These are phyloP conservation scores for Nigrograna mackinnonii DNA, from an alignment of 2,329 filamentous ascomycete genomes.

Conservation along the genomic window DNA sequence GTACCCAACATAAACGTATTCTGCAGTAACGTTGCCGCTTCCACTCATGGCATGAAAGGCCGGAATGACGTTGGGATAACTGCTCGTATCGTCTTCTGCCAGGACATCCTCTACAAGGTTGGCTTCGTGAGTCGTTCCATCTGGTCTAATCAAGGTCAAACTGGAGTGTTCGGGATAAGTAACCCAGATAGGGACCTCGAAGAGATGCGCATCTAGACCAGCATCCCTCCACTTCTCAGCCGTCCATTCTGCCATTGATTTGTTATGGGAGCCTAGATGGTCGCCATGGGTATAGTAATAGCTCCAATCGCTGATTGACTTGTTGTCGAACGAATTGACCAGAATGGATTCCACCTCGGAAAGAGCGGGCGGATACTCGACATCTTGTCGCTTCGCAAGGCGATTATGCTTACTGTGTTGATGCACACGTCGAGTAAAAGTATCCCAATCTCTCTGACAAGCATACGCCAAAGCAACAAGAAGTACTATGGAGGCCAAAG, in stretches of 20 bases:
- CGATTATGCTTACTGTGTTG: slow-evolving; percentile 11
- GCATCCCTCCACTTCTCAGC: slow-evolving; percentile 24
- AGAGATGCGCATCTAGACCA: slow-evolving; percentile 18
- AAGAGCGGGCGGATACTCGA: slow-evolving; percentile 19
- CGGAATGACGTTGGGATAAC: slow-evolving; percentile 36
- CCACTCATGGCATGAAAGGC: slow-evolving; percentile 47
- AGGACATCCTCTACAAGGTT: slow-evolving; percentile 22
- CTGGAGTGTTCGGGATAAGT: slow-evolving; percentile 24
- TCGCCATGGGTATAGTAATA: slow-evolving; percentile 29
- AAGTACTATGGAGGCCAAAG: slow-evolving; percentile 6
- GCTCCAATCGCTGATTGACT: slow-evolving; percentile 21
- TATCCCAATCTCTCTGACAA: slow-evolving; percentile 22
- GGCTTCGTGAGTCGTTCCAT: slow-evolving; percentile 16
- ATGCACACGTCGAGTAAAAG: slow-evolving; percentile 14
- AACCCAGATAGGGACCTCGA: slow-evolving; percentile 20
- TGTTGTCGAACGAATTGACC: slow-evolving; percentile 36
- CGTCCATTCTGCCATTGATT: slow-evolving; percentile 33
- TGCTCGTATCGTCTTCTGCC: slow-evolving; percentile 21
- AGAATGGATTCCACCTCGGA: slow-evolving; percentile 27
- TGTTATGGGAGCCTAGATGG: slow-evolving; percentile 27
- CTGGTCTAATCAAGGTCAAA: slow-evolving; percentile 13
- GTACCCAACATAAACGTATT: slow-evolving; percentile 46
- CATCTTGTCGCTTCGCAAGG: slow-evolving; percentile 17
- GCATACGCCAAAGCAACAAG: slow-evolving; percentile 13
- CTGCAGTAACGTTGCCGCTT: slow-evolving; percentile 42